A percentile compares a stretch with the other conserved stretches of the same genome.
phyloP scores from a whole-genome alignment of 2,329 filamentous ascomycete genomes.

The Diplodia corticola region DNA sequence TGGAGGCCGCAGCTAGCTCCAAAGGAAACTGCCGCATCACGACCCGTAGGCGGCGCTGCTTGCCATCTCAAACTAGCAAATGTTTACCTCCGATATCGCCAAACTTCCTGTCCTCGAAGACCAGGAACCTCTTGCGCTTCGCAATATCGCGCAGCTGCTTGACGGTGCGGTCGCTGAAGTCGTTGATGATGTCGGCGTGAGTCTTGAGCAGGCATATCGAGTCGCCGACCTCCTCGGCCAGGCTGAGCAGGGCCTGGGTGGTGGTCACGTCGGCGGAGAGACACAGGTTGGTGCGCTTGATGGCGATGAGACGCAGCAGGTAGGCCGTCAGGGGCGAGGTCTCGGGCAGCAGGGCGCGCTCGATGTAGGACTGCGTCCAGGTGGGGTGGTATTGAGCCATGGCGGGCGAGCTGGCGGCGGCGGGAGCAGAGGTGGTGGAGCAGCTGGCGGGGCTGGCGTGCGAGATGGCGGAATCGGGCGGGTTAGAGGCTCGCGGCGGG shows the following conservation, averaged over 20 bases:
- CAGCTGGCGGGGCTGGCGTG: background rate
- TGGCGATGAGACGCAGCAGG: constrained; percentile 50
- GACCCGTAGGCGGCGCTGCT: background rate
- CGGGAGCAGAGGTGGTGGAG: background rate
- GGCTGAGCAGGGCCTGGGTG: constrained; percentile 54
- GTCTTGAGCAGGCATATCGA: constrained; percentile 62
- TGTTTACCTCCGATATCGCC: constrained; percentile 55
- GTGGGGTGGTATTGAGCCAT: constrained; percentile 37
- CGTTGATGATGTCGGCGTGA: constrained; percentile 62
- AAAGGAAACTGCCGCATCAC: background rate
- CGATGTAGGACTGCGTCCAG: constrained; percentile 46
- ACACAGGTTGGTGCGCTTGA: constrained; percentile 55
- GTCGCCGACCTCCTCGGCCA: constrained; percentile 61
- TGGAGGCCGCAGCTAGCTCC: background rate
- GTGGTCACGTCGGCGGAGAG: constrained; percentile 60
- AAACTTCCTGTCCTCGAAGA: constrained; percentile 59
- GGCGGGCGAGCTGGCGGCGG: background rate
- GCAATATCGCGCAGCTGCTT: constrained; percentile 50
- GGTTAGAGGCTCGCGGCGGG: background rate
- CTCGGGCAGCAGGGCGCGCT: constrained; percentile 46
- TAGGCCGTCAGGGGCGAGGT: constrained; percentile 50
- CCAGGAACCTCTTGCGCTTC: constrained; percentile 51
- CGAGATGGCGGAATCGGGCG: background rate
- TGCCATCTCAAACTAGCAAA: constrained; percentile 22
- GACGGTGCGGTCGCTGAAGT: constrained; percentile 60